A percentile compares a stretch with the other conserved stretches of the same genome.
These are phyloP conservation scores for Boeremia lycopersici DNA, from an alignment of 2,329 filamentous ascomycete genomes.

Conservation along the genomic window DNA sequence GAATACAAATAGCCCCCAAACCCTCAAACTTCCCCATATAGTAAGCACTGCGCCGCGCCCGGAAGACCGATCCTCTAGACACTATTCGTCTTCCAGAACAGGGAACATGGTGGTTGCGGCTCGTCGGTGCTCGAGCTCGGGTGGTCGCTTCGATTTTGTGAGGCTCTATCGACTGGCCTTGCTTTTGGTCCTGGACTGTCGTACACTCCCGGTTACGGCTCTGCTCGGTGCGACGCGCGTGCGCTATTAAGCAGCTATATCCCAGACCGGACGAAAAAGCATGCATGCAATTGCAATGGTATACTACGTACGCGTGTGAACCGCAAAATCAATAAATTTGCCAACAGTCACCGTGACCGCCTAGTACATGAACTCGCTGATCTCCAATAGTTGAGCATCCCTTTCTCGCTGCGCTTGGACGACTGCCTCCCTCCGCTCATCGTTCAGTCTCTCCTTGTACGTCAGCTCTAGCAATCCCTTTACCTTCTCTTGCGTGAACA, in stretches of 20 bases:
- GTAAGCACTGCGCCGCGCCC: background rate
- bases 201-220: background rate
- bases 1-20: background rate
- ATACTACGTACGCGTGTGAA: background rate
- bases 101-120: background rate
- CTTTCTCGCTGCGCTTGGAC: constrained; percentile 71
- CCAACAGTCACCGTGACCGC: background rate
- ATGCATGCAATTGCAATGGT: background rate
- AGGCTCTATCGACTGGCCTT: background rate
- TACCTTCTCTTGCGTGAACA: constrained; percentile 48
- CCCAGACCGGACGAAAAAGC: background rate
- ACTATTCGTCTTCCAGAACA: background rate
- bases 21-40: background rate
- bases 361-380: constrained; percentile 72
- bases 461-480: constrained; percentile 51
- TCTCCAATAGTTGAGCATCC: constrained; percentile 70
- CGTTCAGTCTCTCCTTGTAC: constrained; percentile 59
- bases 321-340: background rate
- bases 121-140: background rate
- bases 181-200: background rate
- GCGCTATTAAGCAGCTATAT: background rate
- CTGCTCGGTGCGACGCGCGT: background rate
- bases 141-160: background rate
- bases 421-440: constrained; percentile 68
- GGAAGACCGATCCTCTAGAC: background rate